phyloP scores from a whole-genome alignment of 371 early-diverging fungal genomes.

The Lichtheimia ornata region DNA sequence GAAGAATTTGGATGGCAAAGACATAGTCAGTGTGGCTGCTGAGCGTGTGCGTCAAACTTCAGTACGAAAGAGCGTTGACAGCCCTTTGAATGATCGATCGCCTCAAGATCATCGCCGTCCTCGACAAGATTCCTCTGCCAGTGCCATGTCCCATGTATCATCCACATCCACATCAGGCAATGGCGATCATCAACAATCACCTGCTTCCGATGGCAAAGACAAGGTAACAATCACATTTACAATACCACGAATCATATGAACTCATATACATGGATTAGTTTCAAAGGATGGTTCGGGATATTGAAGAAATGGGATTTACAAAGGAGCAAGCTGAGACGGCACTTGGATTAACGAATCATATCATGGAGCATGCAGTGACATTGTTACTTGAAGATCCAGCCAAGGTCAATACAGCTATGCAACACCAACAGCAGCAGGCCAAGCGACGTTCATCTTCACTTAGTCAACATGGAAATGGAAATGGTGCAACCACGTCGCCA shows the following conservation, averaged over 20 bases:
- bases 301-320: constrained; percentile 75
- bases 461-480: constrained; percentile 10
- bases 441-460: constrained; percentile 32
- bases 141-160: constrained; percentile 2
- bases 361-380: constrained; percentile 63
- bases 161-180: neutral
- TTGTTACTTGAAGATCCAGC: constrained; percentile 63
- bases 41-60: constrained; percentile 4
- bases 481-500: constrained; percentile 12
- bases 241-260: neutral
- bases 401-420: constrained; percentile 46
- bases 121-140: constrained; percentile 15
- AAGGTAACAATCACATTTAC: constrained; percentile 1
- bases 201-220: neutral
- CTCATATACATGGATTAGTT: constrained; percentile 24
- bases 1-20: constrained; percentile 53
- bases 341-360: constrained; percentile 52
- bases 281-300: constrained; percentile 44
- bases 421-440: constrained; percentile 10
- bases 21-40: constrained; percentile 50
- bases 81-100: neutral
- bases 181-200: too few relatives aligned
- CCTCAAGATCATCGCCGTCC: constrained; percentile 4
- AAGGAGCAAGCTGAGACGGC: constrained; percentile 67
- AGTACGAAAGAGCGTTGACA: neutral